A percentile compares a stretch with the other conserved stretches of the same genome.
Evolutionary conservation across 225 moss, liverwort and hornwort genomes (phyloP).

Genomic region (Pleurozium schreberi): DNA sequence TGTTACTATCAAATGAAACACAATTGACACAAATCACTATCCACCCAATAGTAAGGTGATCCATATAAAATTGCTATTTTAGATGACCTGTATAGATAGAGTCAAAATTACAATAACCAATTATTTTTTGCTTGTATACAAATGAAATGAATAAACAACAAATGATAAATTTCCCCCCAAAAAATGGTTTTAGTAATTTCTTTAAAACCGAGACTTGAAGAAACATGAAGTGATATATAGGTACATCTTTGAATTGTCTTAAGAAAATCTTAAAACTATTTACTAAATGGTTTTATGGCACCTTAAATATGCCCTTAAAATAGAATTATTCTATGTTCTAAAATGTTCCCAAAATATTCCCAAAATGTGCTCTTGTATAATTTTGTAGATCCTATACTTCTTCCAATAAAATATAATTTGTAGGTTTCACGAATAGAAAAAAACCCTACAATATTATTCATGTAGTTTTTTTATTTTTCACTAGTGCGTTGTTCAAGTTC

Average conservation of each 20-base stretch:
- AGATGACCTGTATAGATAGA: not conserved
- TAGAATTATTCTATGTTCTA: not conserved
- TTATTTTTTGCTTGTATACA: too few relatives aligned
- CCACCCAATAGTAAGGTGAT: not conserved
- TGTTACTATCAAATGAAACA: not conserved
- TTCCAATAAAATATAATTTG: not conserved
- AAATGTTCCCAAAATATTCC: not conserved
- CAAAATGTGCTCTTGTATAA: not conserved
- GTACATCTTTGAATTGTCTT: not conserved
- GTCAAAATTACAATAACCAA: not conserved
- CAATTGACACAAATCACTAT: not conserved
- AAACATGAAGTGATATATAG: not conserved
- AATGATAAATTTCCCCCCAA: not conserved
- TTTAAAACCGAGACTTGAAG: not conserved
- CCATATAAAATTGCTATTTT: not conserved
- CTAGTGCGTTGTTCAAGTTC: rapidly evolving
- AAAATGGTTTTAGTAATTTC: not conserved
- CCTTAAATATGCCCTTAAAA: rapidly evolving
- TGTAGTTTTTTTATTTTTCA: not conserved
- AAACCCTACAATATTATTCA: not conserved
- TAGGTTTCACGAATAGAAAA: not conserved
- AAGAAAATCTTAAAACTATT: not conserved
- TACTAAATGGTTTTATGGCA: not conserved
- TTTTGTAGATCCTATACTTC: not conserved
- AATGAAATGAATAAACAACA: not conserved